Base-by-base conservation (phyloP, 2,329 filamentous ascomycete species). In the Xylariaceae sp. region DNA sequence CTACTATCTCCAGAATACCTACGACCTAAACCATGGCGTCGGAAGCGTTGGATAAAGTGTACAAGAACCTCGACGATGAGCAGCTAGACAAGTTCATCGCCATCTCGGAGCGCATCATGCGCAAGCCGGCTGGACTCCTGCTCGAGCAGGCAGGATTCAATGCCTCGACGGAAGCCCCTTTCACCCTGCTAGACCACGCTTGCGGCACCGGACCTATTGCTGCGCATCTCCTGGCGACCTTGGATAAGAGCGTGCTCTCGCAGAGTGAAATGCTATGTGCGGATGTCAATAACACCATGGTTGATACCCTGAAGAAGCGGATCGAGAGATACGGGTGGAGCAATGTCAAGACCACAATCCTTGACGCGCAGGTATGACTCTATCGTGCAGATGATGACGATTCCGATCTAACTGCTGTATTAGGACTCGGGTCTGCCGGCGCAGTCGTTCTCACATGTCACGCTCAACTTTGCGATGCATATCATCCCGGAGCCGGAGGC, bases 181-280 rank as follows among this genome's bases (percentile, higher is more conserved):
- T 80, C 52, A 52, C 54, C 2, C 64, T 84, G 23, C 67, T 85
- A 9, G 82, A 85, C 59, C 77, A 77, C 62, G 81, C 79, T 5
- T 84, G 82, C 57, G 82, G 82, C 0, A 74, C 75, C 3, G 82
- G 81, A 0, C 73, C 81, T 13, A 72, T 82, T 10, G 77, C 77
- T 1, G 75, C 77, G 7, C 69, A 77, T 30, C 65, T 83, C 11
- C 76, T 81, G 58, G 67, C 68, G 8, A 68, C 65, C 2, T 60
- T 84, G 11, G 63, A 73, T 10, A 69, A 67, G 6, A 66, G 75
- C 1, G 69, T 77, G 4, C 71, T 80, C 17, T 68, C 66, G 7
- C 66, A 69, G 56, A 81, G 80, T 69, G 74, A 73, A 18, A 73
- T 84, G 56, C 66, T 80, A n/a, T 81, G 77, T 35, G 76, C 77